Base-by-base conservation (phyloP, 768 basidiomycete genomes). In the Trametes cingulata region DNA sequence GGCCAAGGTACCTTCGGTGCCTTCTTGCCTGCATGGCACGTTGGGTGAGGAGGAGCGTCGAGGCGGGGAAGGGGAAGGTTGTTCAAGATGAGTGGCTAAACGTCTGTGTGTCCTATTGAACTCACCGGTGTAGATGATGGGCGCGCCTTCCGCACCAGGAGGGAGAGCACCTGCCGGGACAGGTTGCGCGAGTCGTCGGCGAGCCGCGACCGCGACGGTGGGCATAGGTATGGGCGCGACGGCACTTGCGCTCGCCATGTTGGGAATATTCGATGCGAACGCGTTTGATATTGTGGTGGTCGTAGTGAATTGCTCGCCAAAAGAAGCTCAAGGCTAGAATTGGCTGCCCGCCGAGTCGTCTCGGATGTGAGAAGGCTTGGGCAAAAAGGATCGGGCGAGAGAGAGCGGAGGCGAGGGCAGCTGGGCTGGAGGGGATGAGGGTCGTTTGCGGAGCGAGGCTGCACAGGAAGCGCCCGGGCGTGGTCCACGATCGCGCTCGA, bases 1-100 rank as follows among this genome's bases (percentile, higher is more conserved):
- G 90, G 91, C 85, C 84, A 90, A 0, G 82, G 84, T 7, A 88
- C 76, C 50, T 71, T 59, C 8, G 87, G 87, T 13, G 83, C 77
- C 10, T 64, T 74, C 58, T 78, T 80, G 52, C 66, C 74, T 75
- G 49, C 24, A 14, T 10, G 27, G 8, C 42, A 33, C 14, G 19
- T 12, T 5, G 20, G 17, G 33, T 12, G 19, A n/a, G n/a, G n/a
- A n/a, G n/a, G n/a, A n/a, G n/a, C n/a, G n/a, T n/a, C n/a, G 12
- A 35, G 15, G 9, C 20, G 14, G 39, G 29, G 14, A 20, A 6
- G 37, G 17, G 35, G 9, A 42, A 2, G 22, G 45, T 25, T 13
- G 22, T 17, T 14, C 13, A 41, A 25, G 13, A 12, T 19, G 36
- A 33, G 54, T 33, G 37, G 22, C 33, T 20, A 20, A 22, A 54